Evolutionary conservation across 2,329 filamentous ascomycete species (phyloP).

Genomic region (Botrytis tulipae): DNA sequence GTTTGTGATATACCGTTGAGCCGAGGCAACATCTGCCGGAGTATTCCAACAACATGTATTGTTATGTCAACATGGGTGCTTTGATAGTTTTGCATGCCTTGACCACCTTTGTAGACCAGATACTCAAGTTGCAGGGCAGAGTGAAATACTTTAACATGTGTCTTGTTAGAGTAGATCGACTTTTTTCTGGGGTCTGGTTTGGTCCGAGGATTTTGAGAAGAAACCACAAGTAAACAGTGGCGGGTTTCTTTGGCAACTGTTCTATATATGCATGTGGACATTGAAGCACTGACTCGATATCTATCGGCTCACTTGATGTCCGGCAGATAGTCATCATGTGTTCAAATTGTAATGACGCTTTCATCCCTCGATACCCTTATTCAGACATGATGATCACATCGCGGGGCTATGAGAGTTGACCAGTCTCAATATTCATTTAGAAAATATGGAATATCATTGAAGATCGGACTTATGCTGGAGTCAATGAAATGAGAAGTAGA

Average conservation of each 20-base stretch:
- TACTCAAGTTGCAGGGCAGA: background rate
- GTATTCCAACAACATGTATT: background rate
- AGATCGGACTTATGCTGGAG: background rate
- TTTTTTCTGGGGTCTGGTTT: background rate
- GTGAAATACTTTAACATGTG: background rate
- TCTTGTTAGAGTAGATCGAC: background rate
- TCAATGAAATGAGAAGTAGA: background rate
- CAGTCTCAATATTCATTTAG: background rate
- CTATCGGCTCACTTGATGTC: background rate
- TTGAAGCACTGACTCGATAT: background rate
- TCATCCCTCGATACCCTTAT: background rate
- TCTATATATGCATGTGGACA: background rate
- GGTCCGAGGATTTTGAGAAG: background rate
- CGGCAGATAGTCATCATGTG: background rate
- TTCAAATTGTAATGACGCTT: background rate
- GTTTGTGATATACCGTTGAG: background rate
- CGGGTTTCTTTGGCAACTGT: background rate
- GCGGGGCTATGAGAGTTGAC: background rate
- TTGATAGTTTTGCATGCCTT: background rate
- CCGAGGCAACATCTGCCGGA: background rate
- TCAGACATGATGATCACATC: background rate
- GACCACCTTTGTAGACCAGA: background rate
- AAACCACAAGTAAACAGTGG: background rate
- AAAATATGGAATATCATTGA: background rate
- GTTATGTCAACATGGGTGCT: background rate